phyloP scores from a whole-genome alignment of 306 rosid genomes.

The Prunus armeniaca region DNA sequence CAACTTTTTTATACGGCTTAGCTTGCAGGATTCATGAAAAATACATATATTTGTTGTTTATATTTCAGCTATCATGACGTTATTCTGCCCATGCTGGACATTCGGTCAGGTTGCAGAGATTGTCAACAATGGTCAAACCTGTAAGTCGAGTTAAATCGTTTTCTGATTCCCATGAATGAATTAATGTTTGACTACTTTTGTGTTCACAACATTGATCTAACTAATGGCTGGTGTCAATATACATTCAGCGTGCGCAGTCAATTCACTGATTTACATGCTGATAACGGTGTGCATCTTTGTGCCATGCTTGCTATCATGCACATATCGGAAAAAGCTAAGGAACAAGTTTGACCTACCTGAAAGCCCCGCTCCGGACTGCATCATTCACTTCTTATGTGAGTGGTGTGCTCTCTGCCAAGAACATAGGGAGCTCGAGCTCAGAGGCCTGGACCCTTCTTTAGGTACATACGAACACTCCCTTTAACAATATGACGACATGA shows the following conservation, averaged over 20 bases:
- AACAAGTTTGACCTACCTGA: conserved; percentile 18
- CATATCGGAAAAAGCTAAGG: conserved; percentile 23
- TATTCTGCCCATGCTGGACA: conserved; percentile 13
- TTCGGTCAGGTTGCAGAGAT: conserved; percentile 16
- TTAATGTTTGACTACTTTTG: background rate
- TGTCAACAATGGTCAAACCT: conserved; percentile 9
- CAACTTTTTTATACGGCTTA: background rate
- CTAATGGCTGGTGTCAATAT: background rate
- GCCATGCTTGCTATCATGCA: conserved; percentile 28
- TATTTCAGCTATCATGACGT: conserved; percentile 9
- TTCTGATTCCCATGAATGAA: background rate
- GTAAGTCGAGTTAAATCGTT: background rate
- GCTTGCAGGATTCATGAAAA: background rate
- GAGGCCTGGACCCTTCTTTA: conserved; percentile 31
- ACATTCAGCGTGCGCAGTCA: conserved; percentile 3
- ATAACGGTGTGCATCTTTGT: background rate
- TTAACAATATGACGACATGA: too few species aligned
- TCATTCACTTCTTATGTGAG: conserved; percentile 27
- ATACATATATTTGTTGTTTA: background rate
- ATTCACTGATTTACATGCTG: background rate
- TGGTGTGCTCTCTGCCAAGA: conserved; percentile 32
- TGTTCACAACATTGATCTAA: background rate
- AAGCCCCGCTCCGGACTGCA: conserved; percentile 25
- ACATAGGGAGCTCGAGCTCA: conserved; percentile 26
- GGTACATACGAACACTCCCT: background rate